phyloP scores from a whole-genome alignment of 441 rosid species.

The Jatropha multifida region DNA sequence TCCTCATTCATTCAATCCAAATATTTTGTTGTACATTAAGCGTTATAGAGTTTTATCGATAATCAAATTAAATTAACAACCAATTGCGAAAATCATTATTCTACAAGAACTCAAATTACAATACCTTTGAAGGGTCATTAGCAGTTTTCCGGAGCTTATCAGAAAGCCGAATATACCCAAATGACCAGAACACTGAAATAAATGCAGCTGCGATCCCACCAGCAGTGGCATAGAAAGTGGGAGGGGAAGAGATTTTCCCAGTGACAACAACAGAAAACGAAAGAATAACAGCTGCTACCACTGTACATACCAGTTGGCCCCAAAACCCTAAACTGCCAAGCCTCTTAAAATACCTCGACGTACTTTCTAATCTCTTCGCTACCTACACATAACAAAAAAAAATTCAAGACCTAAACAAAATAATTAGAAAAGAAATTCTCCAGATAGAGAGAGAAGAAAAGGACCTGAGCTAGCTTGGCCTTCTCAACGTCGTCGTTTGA shows the following conservation, averaged over 20 bases:
- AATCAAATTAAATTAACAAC: too few relatives aligned
- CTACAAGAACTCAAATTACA: not conserved
- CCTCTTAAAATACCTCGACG: conserved; percentile 86
- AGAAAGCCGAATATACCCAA: conserved; percentile 85
- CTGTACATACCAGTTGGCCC: conserved; percentile 89
- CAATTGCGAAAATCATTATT: too few relatives aligned
- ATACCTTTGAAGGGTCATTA: conserved; percentile 88
- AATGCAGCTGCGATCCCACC: conserved; percentile 89
- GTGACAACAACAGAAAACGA: conserved; percentile 78
- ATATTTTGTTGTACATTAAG: too few relatives aligned
- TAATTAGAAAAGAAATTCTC: not conserved
- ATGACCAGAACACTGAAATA: conserved; percentile 91
- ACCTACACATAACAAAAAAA: conserved; percentile 48
- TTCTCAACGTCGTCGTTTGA: conserved; percentile 55
- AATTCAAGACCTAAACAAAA: not conserved
- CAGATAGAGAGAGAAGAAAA: not conserved
- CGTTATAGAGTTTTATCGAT: too few relatives aligned
- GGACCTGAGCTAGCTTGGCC: conserved; percentile 85
- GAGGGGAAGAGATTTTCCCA: conserved; percentile 77
- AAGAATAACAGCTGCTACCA: conserved; percentile 83
- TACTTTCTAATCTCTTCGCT: conserved; percentile 83
- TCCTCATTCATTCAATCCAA: too few relatives aligned
- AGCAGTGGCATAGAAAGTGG: conserved; percentile 81
- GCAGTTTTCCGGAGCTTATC: conserved; percentile 80
- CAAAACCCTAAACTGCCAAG: conserved; percentile 91